Conservation (phyloP, 1,139 yeast genomes). For the Blastobotrys indianensis region DNA sequence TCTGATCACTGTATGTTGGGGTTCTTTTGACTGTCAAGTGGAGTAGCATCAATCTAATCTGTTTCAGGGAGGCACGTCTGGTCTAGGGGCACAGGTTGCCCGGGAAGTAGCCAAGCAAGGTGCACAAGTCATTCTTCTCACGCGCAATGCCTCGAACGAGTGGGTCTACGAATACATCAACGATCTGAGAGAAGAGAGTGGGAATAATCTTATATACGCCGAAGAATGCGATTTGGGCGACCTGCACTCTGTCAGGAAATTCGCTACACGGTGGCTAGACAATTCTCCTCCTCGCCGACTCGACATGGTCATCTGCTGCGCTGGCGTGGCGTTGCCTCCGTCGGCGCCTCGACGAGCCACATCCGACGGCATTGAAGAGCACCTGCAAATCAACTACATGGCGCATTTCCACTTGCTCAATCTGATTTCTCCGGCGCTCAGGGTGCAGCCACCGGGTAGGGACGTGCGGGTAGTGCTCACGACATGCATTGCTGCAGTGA, state of each 20-base stretch:
- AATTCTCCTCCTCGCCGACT: slow-evolving; percentile 83
- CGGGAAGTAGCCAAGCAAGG: slow-evolving; percentile 71
- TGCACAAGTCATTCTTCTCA: slow-evolving; percentile 77
- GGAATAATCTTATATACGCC: slow-evolving; percentile 73
- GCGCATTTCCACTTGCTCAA: slow-evolving; percentile 77
- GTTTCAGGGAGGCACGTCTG: slow-evolving; percentile 71
- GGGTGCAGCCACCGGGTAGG: slow-evolving; percentile 89
- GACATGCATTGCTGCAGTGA: slow-evolving; percentile 68
- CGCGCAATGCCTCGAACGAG: slow-evolving; percentile 48
- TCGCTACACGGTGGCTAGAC: slow-evolving; percentile 93
- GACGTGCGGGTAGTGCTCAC: slow-evolving; percentile 78
- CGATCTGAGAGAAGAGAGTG: slow-evolving; percentile 63
- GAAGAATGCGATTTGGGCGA: slow-evolving; percentile 81
- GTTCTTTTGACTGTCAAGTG: not conserved
- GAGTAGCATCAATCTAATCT: not conserved
- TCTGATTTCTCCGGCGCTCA: slow-evolving; percentile 69
- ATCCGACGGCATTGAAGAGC: slow-evolving; percentile 76
- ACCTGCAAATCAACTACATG: slow-evolving; percentile 75
- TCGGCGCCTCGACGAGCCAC: slow-evolving; percentile 57
- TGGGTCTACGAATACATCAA: slow-evolving; percentile 80
- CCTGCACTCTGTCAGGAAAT: slow-evolving; percentile 71
- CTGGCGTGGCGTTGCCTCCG: slow-evolving; percentile 74
- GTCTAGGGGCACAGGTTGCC: slow-evolving; percentile 75
- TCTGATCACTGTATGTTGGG: slow-evolving; percentile 43
- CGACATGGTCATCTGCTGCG: slow-evolving; percentile 84